A percentile compares a stretch with the other conserved stretches of the same genome.
phyloP scores from a whole-genome alignment of 768 basidiomycete species.

The Naganishia vaughanmartiniae region DNA sequence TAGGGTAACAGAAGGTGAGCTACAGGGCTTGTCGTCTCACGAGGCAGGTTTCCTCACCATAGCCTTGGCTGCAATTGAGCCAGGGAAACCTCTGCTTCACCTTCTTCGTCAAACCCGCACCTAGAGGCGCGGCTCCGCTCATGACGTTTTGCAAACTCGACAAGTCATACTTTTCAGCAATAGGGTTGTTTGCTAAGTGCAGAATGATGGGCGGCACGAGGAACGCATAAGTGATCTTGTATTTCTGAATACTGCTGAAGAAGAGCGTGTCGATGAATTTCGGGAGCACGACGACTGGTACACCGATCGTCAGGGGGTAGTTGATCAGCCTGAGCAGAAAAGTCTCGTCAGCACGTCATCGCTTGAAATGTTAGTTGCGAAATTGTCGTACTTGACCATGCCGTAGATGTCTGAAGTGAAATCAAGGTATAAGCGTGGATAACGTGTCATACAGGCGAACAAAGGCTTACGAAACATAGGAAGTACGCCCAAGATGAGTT shows the following conservation, averaged over 20 bases:
- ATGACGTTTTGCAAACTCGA: conserved; percentile 61
- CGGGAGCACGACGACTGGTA: conserved; percentile 54
- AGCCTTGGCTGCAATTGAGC: conserved; percentile 55
- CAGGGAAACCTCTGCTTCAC: conserved; percentile 54
- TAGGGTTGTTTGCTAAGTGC: conserved; percentile 65
- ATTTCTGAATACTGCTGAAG: conserved; percentile 65
- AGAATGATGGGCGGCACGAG: conserved; percentile 74
- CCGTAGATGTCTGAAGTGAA: conserved; percentile 24
- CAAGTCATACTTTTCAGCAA: conserved; percentile 66
- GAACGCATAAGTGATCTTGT: conserved; percentile 59
- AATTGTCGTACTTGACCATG: conserved; percentile 24
- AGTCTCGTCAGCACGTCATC: not conserved
- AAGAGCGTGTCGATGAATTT: conserved; percentile 71
- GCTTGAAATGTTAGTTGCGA: not conserved
- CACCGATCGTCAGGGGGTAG: conserved; percentile 44
- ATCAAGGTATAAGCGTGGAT: not conserved
- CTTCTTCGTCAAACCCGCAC: conserved; percentile 61
- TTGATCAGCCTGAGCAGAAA: conserved; percentile 36
- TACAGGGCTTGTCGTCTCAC: not conserved
- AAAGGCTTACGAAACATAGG: conserved; percentile 54
- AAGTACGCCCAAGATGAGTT: conserved; percentile 61
- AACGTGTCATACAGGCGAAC: not conserved
- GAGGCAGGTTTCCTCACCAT: conserved; percentile 38
- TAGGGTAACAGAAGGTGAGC: not conserved
- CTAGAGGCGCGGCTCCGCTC: conserved; percentile 79